Conservation (phyloP, 2,329 filamentous ascomycete species). For the Blastomyces gilchristii region DNA sequence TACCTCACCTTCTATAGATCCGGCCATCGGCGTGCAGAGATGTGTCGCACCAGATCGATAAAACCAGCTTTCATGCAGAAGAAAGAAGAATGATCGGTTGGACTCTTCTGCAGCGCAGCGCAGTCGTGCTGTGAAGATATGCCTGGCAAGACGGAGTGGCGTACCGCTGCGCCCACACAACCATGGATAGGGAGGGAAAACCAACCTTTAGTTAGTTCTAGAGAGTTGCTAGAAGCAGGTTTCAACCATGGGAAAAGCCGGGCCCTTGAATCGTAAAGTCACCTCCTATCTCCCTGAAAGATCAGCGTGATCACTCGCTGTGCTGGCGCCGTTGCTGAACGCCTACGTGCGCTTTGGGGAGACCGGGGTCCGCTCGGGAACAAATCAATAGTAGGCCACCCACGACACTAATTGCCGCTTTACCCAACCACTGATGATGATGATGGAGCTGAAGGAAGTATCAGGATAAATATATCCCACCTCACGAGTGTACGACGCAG, state of each 20-base stretch:
- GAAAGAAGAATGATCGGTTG: not conserved
- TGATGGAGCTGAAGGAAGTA: not conserved
- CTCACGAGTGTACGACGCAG: not conserved
- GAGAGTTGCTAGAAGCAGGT: constrained; percentile 5
- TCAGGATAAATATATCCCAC: not conserved
- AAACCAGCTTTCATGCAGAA: not conserved
- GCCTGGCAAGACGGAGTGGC: not conserved
- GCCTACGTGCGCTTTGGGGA: not conserved
- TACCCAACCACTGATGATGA: not conserved
- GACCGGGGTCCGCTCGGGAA: not conserved
- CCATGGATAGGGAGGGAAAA: not conserved
- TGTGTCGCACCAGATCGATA: not conserved
- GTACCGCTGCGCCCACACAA: not conserved
- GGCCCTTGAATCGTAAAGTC: not conserved
- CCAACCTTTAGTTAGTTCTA: not conserved
- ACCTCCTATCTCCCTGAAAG: not conserved
- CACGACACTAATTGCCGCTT: not conserved
- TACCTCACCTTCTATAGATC: not conserved
- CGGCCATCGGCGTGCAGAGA: not conserved
- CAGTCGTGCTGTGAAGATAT: not conserved
- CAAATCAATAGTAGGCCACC: not conserved
- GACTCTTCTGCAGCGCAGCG: too few relatives aligned
- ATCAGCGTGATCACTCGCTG: not conserved
- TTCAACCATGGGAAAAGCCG: not conserved
- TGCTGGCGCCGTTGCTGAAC: not conserved